Evolutionary conservation across 805 yeast species (phyloP).

Genomic region (Cyberlindnera euphorbiae): DNA sequence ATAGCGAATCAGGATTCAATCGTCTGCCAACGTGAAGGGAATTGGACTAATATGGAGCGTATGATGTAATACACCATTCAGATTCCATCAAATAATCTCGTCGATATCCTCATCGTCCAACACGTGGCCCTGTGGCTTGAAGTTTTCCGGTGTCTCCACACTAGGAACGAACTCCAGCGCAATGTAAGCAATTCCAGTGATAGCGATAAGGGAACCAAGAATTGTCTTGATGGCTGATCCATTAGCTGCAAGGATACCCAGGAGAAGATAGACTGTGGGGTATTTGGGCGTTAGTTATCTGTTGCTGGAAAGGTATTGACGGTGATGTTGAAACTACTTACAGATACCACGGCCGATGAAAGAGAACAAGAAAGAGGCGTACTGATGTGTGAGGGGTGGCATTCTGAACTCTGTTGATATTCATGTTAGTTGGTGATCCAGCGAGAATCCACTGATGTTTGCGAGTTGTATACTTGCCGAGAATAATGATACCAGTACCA

Average conservation of each 20-base stretch:
- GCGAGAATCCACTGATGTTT: no score
- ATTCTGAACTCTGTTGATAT: conserved; percentile 33
- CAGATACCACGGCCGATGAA: conserved; percentile 71
- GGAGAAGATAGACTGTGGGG: conserved; percentile 47
- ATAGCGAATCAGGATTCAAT: no score
- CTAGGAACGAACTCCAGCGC: conserved; percentile 69
- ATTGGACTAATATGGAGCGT: no score
- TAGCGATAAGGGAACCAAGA: conserved; percentile 52
- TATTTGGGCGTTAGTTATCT: neutral
- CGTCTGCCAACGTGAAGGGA: no score
- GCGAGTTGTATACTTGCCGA: conserved; percentile 42
- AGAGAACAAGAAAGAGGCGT: conserved; percentile 57
- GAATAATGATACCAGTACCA: conserved; percentile 48
- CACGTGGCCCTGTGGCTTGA: conserved; percentile 52
- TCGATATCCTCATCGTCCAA: conserved; percentile 33
- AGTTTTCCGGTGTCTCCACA: conserved; percentile 76
- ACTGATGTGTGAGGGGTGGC: conserved; percentile 57
- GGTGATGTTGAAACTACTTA: no score
- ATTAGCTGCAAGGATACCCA: conserved; percentile 44
- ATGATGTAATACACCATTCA: no score
- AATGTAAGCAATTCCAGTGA: conserved; percentile 55
- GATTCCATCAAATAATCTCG: conserved; percentile 26
- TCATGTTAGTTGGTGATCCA: no score
- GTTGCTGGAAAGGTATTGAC: neutral
- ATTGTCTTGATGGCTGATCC: conserved; percentile 54